Percentiles rank a stretch among this genome's conserved stretches.
phyloP scores from a whole-genome alignment of 129 eudicot genomes.

The Dittrichia graveolens region DNA sequence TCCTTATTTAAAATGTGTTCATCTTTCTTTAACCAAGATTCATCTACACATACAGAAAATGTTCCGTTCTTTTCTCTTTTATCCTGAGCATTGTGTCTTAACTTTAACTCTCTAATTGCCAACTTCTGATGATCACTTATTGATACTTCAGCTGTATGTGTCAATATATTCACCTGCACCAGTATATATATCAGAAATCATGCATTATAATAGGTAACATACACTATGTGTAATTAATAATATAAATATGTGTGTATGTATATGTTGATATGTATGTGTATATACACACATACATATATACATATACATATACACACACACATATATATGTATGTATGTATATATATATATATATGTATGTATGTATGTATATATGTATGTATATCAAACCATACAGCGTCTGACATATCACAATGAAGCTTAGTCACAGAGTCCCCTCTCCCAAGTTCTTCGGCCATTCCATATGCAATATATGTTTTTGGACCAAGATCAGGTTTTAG shows the following conservation, averaged over 20 bases:
- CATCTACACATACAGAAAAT: conserved; percentile 13
- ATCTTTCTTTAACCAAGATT: conserved; percentile 13
- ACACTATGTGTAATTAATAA: neutral
- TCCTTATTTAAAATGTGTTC: conserved; percentile 10
- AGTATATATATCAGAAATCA: conserved; percentile 30
- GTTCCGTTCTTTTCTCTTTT: conserved; percentile 39
- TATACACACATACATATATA: conserved; percentile 51
- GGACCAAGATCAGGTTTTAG: conserved; percentile 96
- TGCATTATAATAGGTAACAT: neutral
- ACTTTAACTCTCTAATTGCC: conserved; percentile 58
- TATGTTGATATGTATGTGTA: neutral
- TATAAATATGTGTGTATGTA: neutral
- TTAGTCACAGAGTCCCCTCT: conserved; percentile 96
- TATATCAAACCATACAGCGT: conserved; percentile 65
- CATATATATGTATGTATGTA: neutral
- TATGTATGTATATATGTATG: neutral
- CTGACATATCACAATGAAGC: conserved; percentile 97
- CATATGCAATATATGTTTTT: conserved; percentile 93
- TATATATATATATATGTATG: neutral
- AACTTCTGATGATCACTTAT: conserved; percentile 48
- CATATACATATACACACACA: no score
- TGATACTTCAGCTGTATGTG: conserved; percentile 64
- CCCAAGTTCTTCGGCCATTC: conserved; percentile 81
- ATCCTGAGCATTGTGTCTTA: conserved; percentile 79
- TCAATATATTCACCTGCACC: conserved; percentile 85